These are phyloP conservation scores for Rubia peregrina DNA, from an alignment of 305 asterid species.

Conservation along the genomic window DNA sequence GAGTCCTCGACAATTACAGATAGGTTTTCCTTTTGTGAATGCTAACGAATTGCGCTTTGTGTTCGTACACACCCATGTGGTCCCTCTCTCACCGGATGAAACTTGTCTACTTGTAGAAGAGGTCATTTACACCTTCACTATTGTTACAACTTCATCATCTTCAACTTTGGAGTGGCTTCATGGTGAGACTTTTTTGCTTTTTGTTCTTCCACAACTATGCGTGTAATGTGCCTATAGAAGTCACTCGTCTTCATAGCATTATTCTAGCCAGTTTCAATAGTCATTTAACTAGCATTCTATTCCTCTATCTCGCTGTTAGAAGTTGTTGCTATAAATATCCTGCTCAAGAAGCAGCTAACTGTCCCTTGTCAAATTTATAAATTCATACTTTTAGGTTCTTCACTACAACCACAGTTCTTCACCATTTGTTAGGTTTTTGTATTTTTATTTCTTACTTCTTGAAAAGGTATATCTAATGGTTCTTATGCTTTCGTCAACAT, in stretches of 20 bases:
- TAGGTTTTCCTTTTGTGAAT: not conserved
- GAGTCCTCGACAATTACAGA: not conserved
- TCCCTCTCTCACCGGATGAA: not conserved
- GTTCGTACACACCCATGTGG: not conserved
- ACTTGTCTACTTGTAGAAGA: constrained; percentile 51
- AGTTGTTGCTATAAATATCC: not conserved
- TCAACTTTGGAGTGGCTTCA: constrained; percentile 81
- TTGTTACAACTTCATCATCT: constrained; percentile 71
- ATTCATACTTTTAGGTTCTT: not conserved
- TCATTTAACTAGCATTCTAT: not conserved
- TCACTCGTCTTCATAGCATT: not conserved
- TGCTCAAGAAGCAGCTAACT: not conserved
- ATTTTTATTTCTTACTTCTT: too few species aligned
- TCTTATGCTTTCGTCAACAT: too few species aligned
- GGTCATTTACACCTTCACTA: constrained; percentile 69
- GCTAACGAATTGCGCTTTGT: not conserved
- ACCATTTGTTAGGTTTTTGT: too few species aligned
- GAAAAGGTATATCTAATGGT: too few species aligned
- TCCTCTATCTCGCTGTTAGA: not conserved
- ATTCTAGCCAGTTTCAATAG: too few species aligned
- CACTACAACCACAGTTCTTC: too few species aligned
- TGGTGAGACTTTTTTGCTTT: constrained; percentile 38
- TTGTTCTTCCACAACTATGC: not conserved
- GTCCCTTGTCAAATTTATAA: not conserved
- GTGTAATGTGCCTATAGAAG: not conserved